Base-by-base conservation (phyloP, 2,329 filamentous ascomycete species). In the Pseudopithomyces chartarum region DNA sequence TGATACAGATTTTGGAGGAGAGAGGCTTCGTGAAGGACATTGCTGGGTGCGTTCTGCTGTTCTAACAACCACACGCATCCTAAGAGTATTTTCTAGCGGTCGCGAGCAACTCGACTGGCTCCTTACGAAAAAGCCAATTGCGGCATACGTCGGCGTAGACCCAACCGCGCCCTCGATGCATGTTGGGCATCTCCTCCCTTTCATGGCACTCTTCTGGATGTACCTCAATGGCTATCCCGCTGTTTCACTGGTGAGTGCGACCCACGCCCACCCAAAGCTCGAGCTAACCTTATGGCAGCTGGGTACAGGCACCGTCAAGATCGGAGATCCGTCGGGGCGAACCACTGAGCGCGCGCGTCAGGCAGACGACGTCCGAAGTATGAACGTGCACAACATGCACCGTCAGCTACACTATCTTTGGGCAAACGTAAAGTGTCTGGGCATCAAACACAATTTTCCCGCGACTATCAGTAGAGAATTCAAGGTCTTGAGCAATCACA, bases 181-280 rank as follows among this genome's bases (percentile, higher is more conserved):
- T 67, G 81, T 95, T 45, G 91, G 91, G 56, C 90, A 96, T 70
- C 81, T 96, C 6, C 80, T 95, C 13, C 89, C 91, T 20, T 81
- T 94, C 53, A 95, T 95, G 91, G 85, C 90, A 15, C 80, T 94
- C 22, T 92, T 92, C 78, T 94, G 90, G 89, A 84, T 93, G 80
- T 92, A 91, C 77, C 80, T 92, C 62, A 82, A 92, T 70, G 91
- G 91, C 22, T 88, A 89, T 72, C 80, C 84, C 32, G 82, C 88
- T 23, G 80, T 90, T 48, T 87, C 85, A 38, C 79, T 95, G 54
- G 78, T 81, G 56, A 76, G 80, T 56, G 59, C 57, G 51, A 51
- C 56, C 17, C 45, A 47, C 50, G 32, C 45, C 46, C 49, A 20
- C 46, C 39, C 20, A 38, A 55, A 51, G 55, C 58, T 39, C 33